Base-by-base conservation (phyloP, 208 protist genomes). In the Trypanosoma vivax region DNA sequence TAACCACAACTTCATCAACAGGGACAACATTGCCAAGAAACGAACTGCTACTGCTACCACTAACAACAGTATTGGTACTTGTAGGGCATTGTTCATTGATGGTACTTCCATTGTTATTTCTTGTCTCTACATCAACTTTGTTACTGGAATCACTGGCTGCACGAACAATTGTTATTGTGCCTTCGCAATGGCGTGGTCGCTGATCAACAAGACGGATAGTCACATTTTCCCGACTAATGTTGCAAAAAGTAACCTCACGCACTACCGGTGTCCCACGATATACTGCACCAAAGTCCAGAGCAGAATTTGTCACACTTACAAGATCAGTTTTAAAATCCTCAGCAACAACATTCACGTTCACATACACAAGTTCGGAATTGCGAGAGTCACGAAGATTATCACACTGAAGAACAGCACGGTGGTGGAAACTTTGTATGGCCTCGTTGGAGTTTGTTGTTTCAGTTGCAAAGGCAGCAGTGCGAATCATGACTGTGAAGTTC, bases 281-380 rank as follows among this genome's bases (percentile, higher is more conserved):
- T 6, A 93, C 72, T 40, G 83, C 81, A 31, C 85, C 85, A 65
- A 93, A 90, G 37, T 88, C 71, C 14, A 93, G 41, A 3, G 60
- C 59, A 13, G 74, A 69, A 21, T 86, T 67, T 2, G 65, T 58
- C 13, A 88, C 40, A 2, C 49, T 75, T 11, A 93, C 53, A 23
- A 90, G 35, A 40, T 88, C 77, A 19, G 70, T 83, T 40, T 86
- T 72, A n/a, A 72, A 72, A 19, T 88, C 76, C 2, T 60, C 52
- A 11, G 60, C 28, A 0, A 72, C 71, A 21, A 86, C 67, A 48
- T 80, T 86, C 14, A 90, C 66, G 45, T 65, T 82, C 9, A 93
- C 72, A 41, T 83, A 76, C 11, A 93, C 43, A n/a, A 78, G 59
- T 5, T 53, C 59, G 3, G 70, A 79, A 38, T 93, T 93, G 28